Evolutionary conservation across 257 asterid genomes (phyloP).

Genomic region (Solanum bulbocastanum): DNA sequence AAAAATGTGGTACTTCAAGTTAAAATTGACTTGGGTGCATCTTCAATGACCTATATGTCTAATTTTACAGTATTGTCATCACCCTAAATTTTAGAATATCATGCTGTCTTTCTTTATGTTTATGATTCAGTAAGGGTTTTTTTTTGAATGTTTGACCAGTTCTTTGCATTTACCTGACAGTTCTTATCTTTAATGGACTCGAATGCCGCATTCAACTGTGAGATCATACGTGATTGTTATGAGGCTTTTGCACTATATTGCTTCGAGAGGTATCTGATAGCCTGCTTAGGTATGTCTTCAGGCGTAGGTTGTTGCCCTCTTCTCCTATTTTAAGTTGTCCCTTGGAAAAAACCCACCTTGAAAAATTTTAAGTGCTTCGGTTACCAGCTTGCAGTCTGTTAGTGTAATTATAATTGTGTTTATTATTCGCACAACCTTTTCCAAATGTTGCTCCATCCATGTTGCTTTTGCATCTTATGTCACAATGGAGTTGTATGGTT

Average conservation of each 20-base stretch:
- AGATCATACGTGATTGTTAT: constrained; percentile 85
- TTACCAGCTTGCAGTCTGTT: background rate
- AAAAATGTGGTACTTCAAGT: background rate
- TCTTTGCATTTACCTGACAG: constrained; percentile 23
- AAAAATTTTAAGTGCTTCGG: background rate
- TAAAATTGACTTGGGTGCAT: background rate
- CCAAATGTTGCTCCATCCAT: background rate
- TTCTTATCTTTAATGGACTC: constrained; percentile 66
- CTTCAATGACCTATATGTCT: background rate
- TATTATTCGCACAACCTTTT: background rate
- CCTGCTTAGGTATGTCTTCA: constrained; percentile 78
- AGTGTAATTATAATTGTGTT: background rate
- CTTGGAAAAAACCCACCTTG: background rate
- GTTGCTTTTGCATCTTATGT: background rate
- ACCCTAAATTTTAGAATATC: background rate
- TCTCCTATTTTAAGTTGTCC: background rate
- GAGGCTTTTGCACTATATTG: constrained; percentile 97
- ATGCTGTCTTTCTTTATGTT: background rate
- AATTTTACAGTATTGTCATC: background rate
- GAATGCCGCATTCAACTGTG: constrained; percentile 78
- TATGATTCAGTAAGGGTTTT: background rate
- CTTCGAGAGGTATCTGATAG: constrained; percentile 98
- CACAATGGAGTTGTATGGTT: background rate
- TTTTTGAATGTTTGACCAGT: background rate
- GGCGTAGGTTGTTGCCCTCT: background rate